A percentile compares a stretch with the other conserved stretches of the same genome.
Conservation (phyloP, 2,329 filamentous ascomycete genomes). For the Tolypocladium album region DNA sequence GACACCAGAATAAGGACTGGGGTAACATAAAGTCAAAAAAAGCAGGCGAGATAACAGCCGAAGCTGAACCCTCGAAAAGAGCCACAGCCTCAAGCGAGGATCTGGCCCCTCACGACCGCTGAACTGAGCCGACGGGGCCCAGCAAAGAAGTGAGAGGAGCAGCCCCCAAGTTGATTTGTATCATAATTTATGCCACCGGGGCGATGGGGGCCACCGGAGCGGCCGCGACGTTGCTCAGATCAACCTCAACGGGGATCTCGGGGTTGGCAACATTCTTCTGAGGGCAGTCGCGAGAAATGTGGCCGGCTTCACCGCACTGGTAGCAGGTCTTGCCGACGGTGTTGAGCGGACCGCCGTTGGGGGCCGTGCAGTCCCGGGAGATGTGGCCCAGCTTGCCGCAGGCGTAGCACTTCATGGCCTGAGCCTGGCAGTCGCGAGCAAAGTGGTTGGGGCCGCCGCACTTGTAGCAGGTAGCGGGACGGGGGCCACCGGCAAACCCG, state of each 20-base stretch:
- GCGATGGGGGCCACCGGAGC: conserved; percentile 35
- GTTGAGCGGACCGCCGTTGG: conserved; percentile 91
- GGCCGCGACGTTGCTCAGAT: conserved; percentile 28
- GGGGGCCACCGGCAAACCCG: conserved; percentile 60
- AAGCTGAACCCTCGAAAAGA: neutral
- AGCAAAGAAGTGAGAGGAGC: neutral
- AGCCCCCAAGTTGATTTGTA: conserved; percentile 2
- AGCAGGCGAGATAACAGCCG: neutral
- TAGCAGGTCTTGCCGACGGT: conserved; percentile 98
- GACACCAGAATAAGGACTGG: neutral
- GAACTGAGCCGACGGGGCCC: neutral
- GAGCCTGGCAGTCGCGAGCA: conserved; percentile 94
- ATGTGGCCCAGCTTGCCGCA: conserved; percentile 95
- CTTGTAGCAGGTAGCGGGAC: conserved; percentile 63
- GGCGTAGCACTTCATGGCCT: conserved; percentile 97
- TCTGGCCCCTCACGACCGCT: conserved; percentile 2
- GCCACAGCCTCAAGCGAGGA: conserved; percentile 1
- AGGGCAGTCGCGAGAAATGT: conserved; percentile 93
- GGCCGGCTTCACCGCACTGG: conserved; percentile 87
- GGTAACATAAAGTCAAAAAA: neutral
- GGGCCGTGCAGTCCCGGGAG: conserved; percentile 86
- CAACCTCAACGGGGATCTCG: conserved; percentile 35
- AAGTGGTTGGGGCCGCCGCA: conserved; percentile 91
- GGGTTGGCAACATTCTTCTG: conserved; percentile 47
- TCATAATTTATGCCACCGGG: conserved; percentile 23